Evolutionary conservation across 192 early-diverging fungal species (phyloP), one percentile per base, ranked within the genome.

Genomic region (Backusella australiensis): DNA sequence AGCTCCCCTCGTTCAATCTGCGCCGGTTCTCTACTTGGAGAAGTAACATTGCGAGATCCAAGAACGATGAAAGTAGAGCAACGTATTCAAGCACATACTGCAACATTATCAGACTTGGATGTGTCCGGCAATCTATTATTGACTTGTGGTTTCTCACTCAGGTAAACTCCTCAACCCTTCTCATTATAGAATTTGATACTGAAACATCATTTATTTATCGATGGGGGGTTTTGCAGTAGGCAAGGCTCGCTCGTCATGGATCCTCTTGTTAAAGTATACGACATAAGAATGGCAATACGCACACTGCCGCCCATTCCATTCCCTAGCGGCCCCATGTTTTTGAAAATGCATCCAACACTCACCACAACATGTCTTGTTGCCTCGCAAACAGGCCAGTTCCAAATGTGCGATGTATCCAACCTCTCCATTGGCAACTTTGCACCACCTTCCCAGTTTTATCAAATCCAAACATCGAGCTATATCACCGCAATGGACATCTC

Each of bases 241-340:
- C 85, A 86, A 59, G 88, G 89, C 1, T 82, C 85, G 1, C 77
- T 94, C 75, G 86, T 94, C 19, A 81, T 89, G 49, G 94, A 96
- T 80, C 90, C 92, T 8, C 75, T 93, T 69, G 90, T 96, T 42
- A 95, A 95, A 78, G 82, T 96, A n/a, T 96, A 87, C 66, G 94
- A 96, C 71, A 90, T 96, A 44, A 83, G 94, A 19, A 80, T 80
- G 78, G 88, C 89, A 9, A 88, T 93, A 79, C 86, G 90, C 34
- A 85, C 88, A 29, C 84, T 95, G 15, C 86, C 90, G 3, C 92
- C 93, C 1, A 86, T 94, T 23, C 84, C 93, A 1, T 95, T 92
- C 74, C 87, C 90, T 0, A 81, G 82, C 35, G 90, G 91, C 6
- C 92, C 92, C 1, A 86, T 81, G 38, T 87, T 89, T 67, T 78